Conservation (phyloP, 75 land plant species). For the Cryptomeria japonica region DNA sequence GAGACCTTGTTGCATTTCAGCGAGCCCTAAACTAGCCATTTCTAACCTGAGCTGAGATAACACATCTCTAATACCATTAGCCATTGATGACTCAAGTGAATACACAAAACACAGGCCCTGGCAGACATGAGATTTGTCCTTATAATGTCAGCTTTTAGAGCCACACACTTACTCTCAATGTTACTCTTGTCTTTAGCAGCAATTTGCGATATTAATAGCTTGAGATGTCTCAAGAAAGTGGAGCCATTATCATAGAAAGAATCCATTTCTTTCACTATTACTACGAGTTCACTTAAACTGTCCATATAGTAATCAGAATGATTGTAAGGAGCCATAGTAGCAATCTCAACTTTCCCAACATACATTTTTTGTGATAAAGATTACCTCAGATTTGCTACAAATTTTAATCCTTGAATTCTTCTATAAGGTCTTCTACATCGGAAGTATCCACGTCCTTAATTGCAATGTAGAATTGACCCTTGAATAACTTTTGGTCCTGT, state of each 20-base stretch:
- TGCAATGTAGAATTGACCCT: conserved; percentile 33
- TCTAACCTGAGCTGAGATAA: conserved; percentile 6
- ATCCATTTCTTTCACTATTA: conserved; percentile 4
- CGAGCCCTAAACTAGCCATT: conserved; percentile 12
- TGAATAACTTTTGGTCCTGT: conserved; percentile 35
- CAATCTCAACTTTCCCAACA: conserved; percentile 28
- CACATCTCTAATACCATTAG: background rate
- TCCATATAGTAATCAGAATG: conserved; percentile 18
- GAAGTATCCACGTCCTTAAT: conserved; percentile 32
- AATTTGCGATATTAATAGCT: conserved; percentile 34
- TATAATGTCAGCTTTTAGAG: conserved; percentile 15
- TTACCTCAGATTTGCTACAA: conserved; percentile 29
- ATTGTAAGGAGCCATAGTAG: conserved; percentile 29
- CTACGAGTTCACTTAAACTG: background rate
- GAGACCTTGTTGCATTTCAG: conserved; percentile 19
- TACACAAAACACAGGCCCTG: background rate
- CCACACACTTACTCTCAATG: conserved; percentile 23
- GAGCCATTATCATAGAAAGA: conserved; percentile 14
- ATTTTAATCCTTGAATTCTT: conserved; percentile 27
- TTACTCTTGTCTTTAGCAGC: conserved; percentile 30
- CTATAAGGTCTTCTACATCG: conserved; percentile 36
- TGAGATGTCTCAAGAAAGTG: conserved; percentile 23
- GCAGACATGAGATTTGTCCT: conserved; percentile 17
- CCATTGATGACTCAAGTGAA: background rate
- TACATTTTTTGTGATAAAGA: conserved; percentile 35